Conservation (phyloP, 1,284 basidiomycete species). For the Violaceomyces palustris region DNA sequence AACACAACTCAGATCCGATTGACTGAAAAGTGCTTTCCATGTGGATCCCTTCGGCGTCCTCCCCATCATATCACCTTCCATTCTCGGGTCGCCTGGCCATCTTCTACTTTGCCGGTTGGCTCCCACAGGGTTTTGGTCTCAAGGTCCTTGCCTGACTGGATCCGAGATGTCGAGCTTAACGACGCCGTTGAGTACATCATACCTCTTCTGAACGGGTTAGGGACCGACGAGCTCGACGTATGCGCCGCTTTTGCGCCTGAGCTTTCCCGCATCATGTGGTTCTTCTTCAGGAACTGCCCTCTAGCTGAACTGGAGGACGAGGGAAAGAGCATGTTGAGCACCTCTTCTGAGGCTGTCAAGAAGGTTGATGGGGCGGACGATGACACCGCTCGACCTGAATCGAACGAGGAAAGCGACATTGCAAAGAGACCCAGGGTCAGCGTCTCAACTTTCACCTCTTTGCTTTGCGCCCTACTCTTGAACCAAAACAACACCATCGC, state of each 20-base stretch:
- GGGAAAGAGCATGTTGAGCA: too few relatives aligned
- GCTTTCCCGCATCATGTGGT: constrained; percentile 82
- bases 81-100: too few relatives aligned
- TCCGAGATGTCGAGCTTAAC: constrained; percentile 60
- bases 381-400: too few relatives aligned
- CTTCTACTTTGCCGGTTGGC: too few relatives aligned
- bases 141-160: constrained; percentile 49
- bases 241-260: constrained; percentile 83
- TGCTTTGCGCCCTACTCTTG: constrained; percentile 80
- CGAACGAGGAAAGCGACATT: constrained; percentile 23
- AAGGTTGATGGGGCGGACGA: constrained; percentile 11
- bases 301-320: constrained; percentile 24
- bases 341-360: too few relatives aligned
- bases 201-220: constrained; percentile 78
- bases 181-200: constrained; percentile 93
- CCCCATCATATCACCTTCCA: too few relatives aligned
- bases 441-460: constrained; percentile 82
- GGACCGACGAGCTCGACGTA: constrained; percentile 84
- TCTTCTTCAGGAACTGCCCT: constrained; percentile 73
- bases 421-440: constrained; percentile 60
- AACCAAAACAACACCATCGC: constrained; percentile 72
- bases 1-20: not conserved
- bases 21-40: not conserved
- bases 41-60: too few relatives aligned
- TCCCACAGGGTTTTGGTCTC: constrained; percentile 64